Percentiles rank a stretch among this genome's conserved stretches.
These are phyloP conservation scores for Pyrenophora graminea DNA, from an alignment of 2,329 filamentous ascomycete species.

Conservation along the genomic window DNA sequence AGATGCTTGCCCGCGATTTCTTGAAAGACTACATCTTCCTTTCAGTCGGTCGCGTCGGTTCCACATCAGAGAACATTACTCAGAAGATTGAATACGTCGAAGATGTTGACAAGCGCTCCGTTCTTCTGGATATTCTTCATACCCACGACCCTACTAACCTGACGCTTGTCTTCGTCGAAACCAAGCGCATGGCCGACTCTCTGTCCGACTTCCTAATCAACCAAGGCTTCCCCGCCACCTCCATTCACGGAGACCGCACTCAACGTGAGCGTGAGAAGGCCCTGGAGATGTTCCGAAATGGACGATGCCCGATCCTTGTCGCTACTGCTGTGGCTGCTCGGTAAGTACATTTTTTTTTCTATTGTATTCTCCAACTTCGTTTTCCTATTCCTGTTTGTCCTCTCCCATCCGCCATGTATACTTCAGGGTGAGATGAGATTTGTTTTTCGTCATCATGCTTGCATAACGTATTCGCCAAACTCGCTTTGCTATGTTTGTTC, in stretches of 20 bases:
- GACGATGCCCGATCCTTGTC: conserved; percentile 92
- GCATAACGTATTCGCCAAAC: too few species aligned
- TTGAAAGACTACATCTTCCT: conserved; percentile 99
- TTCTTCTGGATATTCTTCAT: conserved; percentile 95
- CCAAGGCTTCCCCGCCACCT: conserved; percentile 96
- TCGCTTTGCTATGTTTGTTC: too few species aligned
- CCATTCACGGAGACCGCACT: conserved; percentile 97
- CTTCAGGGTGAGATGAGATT: too few species aligned
- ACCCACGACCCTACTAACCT: conserved; percentile 80
- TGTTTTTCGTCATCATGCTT: too few species aligned
- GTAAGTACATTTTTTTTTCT: conserved; percentile 15
- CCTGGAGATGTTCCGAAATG: conserved; percentile 95
- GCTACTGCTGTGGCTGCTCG: conserved; percentile 93
- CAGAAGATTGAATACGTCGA: conserved; percentile 99
- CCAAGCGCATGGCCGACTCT: conserved; percentile 98
- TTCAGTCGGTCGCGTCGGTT: conserved; percentile 96
- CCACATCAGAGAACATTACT: conserved; percentile 99
- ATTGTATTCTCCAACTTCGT: neutral
- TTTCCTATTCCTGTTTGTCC: too few species aligned
- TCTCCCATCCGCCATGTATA: too few species aligned
- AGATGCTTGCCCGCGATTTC: conserved; percentile 98
- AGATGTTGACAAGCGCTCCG: conserved; percentile 95
- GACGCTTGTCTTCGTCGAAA: conserved; percentile 98
- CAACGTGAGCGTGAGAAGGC: conserved; percentile 99
- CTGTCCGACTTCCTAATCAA: conserved; percentile 98